Base-by-base conservation (phyloP, 2,329 filamentous ascomycete genomes). In the Ramichloridium luteum region DNA sequence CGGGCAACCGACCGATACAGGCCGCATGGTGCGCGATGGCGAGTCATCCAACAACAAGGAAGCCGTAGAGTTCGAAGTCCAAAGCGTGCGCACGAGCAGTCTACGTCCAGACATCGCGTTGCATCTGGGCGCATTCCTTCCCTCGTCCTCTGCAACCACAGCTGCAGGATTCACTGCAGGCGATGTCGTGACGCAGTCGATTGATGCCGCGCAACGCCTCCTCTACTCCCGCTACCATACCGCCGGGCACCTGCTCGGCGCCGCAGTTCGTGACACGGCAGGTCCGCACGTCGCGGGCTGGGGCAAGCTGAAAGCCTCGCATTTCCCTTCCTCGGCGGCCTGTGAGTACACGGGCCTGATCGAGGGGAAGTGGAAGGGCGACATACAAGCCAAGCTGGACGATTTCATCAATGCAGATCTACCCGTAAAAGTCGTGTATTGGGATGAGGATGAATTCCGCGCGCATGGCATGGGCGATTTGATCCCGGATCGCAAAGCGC, bases 301-400 rank as follows among this genome's bases (percentile, higher is more conserved):
- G 20, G 20, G n/a, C 8, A 23, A 23, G n/a, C 20, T 23, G 8
- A 23, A 23, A 23, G 20, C 20, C n/a, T 23, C 20, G n/a, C 20
- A 23, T n/a, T 8, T 23, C n/a, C 20, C 20, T n/a, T 23, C 20
- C 8, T 8, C n/a, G 20, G 20, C 20, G 8, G 20, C 20, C 20
- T 23, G 20, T 23, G 20, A 23, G 20, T 23, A 23, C n/a, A 8
- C 8, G 8, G 20, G 20, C 20, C n/a, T n/a, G 8, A 23, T 23
- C n/a, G 20, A 23, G 20, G 20, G 20, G n/a, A 23, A 23, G 20
- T 23, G 20, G 20, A 23, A 23, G 20, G 20, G n/a, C 20, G 20
- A 8, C 8, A 23, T 23, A 8, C 20, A 23, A 23, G 20, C 20
- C 8, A 8, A n/a, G 20, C 8, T 23, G 8, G 20, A 23, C n/a